Evolutionary conservation across 768 basidiomycete species (phyloP), one percentile per base, ranked within the genome.

Genomic region (Suillus plorans): DNA sequence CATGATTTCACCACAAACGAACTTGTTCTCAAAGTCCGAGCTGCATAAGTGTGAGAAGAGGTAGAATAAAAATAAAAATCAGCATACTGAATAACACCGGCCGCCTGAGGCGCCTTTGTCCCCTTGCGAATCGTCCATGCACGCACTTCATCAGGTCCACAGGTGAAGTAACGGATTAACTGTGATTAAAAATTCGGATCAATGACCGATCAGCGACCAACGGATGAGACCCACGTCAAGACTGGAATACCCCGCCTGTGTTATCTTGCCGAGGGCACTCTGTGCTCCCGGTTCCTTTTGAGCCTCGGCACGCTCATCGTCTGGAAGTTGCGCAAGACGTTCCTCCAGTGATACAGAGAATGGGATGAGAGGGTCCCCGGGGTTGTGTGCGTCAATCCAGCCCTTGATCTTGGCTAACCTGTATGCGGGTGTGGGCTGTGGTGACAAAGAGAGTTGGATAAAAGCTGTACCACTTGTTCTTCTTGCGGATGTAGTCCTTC

Each of bases 1-100:
- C 95, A 98, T 97, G 74, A 99, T 97, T 79, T 98, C 97, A 77
- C 95, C 95, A 68, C 95, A 97, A 28, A 98, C 91, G 70, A 97
- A 97, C 79, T 97, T 96, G 78, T 97, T 93, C 81, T 98, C 95
- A 74, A 99, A 98, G 79, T 98, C 96, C 60, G 94, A 90, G 83
- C 92, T 94, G 66, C 3, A 20, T 44, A 45, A 20, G 61, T 42
- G 60, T 47, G 22, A 9, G 49, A 25, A 22, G 49, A 47, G 47
- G 62, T 22, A 67, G 14, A 28, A 52, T 22, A 39, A 57, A 44
- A 12, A 18, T 31, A 45, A 16, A 31, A 13, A n/a, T 6, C 31
- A 9, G 82, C 91, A 60, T 73, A 94, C 91, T 99, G 97, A 73
- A 99, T 99, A 68, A 99, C 95, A 77, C 97, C 97, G 45, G 97